Evolutionary conservation across 129 eudicot species (phyloP).

Genomic region (Lactuca saligna): DNA sequence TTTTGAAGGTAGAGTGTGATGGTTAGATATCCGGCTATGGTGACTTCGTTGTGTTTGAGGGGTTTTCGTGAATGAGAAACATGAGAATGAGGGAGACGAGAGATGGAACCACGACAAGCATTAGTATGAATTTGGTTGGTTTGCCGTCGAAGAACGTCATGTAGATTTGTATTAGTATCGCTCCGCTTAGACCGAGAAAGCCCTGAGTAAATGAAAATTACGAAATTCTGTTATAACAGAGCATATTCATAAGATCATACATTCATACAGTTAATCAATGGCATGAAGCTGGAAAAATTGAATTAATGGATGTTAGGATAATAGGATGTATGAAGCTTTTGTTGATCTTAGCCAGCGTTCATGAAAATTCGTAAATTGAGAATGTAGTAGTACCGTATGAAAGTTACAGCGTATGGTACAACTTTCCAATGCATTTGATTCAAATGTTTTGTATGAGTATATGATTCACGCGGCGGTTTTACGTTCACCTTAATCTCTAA

Average conservation of each 20-base stretch:
- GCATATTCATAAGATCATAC: too few species aligned
- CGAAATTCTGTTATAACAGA: not conserved
- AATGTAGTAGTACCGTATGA: too few species aligned
- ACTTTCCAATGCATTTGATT: not conserved
- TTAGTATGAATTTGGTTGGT: conserved; percentile 57
- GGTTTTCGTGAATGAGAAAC: conserved; percentile 56
- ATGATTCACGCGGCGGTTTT: not conserved
- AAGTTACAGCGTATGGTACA: not conserved
- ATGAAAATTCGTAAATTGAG: not conserved
- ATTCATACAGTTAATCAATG: too few species aligned
- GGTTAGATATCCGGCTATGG: conserved; percentile 57
- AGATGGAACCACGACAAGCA: conserved; percentile 73
- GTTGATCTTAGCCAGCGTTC: too few species aligned
- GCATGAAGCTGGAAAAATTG: too few species aligned
- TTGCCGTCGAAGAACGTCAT: conserved; percentile 47
- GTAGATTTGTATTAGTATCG: conserved; percentile 77
- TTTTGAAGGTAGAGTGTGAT: conserved; percentile 58
- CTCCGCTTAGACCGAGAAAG: conserved; percentile 93
- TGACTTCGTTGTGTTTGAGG: conserved; percentile 40
- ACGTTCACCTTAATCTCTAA: too few species aligned
- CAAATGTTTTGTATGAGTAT: not conserved
- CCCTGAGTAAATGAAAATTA: conserved; percentile 45
- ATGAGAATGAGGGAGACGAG: conserved; percentile 52
- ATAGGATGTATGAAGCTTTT: too few species aligned
- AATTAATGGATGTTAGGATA: too few species aligned